These are phyloP conservation scores for Fomes fomentarius DNA, from an alignment of 1,284 basidiomycete species.

Conservation along the genomic window DNA sequence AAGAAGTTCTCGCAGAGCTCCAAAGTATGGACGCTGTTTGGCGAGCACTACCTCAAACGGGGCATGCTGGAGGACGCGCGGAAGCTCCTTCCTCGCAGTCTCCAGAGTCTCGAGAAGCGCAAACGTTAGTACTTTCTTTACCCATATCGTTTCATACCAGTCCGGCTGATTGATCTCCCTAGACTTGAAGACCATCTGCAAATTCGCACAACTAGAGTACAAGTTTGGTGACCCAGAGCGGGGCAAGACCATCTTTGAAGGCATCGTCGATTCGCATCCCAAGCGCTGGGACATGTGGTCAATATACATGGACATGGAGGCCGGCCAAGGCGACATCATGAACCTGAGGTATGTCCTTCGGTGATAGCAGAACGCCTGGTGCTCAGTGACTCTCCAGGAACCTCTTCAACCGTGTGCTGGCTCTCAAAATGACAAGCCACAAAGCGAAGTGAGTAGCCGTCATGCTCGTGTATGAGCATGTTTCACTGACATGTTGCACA, in stretches of 20 bases:
- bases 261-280: slow-evolving; percentile 92
- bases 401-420: slow-evolving; percentile 83
- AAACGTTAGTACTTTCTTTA: slow-evolving; percentile 79
- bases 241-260: slow-evolving; percentile 96
- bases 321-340: slow-evolving; percentile 76
- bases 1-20: slow-evolving; percentile 94
- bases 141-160: neutral
- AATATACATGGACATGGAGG: slow-evolving; percentile 97
- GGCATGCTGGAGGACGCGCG: slow-evolving; percentile 82
- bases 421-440: slow-evolving; percentile 89
- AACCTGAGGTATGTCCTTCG: slow-evolving; percentile 59
- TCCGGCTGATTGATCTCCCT: neutral
- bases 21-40: slow-evolving; percentile 91
- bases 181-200: slow-evolving; percentile 95
- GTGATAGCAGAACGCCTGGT: neutral
- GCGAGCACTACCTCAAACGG: slow-evolving; percentile 77
- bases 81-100: slow-evolving; percentile 83
- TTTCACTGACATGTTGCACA: slow-evolving; percentile 31
- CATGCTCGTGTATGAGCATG: too few species aligned
- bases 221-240: slow-evolving; percentile 93
- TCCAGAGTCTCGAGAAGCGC: slow-evolving; percentile 93
- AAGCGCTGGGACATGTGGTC: slow-evolving; percentile 97
- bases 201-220: slow-evolving; percentile 96
- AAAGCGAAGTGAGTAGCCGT: slow-evolving; percentile 79
- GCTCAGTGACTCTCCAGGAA: slow-evolving; percentile 48